Evolutionary conservation across 805 yeast species (phyloP).

Genomic region (Metschnikowia henanensis): DNA sequence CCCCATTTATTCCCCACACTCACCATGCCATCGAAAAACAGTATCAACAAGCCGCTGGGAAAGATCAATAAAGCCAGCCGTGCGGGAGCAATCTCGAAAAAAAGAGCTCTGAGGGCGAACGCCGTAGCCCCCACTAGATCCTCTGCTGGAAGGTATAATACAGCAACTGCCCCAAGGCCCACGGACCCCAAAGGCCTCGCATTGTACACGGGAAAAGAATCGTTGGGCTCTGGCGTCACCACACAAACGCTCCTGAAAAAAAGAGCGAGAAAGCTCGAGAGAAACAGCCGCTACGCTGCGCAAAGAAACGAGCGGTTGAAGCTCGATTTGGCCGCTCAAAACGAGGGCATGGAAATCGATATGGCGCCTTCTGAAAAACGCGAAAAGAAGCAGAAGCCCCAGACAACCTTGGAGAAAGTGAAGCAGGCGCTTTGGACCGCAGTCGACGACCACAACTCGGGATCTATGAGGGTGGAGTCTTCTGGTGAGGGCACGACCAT

Average conservation of each 20-base stretch:
- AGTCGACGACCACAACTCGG: constrained; percentile 56
- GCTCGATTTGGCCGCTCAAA: constrained; percentile 49
- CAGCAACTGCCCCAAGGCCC: constrained; percentile 32
- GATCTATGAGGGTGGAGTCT: constrained; percentile 42
- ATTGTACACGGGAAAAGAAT: constrained; percentile 37
- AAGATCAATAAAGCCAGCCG: constrained; percentile 51
- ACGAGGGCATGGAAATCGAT: constrained; percentile 54
- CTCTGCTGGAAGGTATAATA: constrained; percentile 35
- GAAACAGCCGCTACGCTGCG: constrained; percentile 73
- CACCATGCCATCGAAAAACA: constrained; percentile 80
- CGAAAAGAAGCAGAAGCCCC: constrained; percentile 21
- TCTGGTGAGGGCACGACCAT: constrained; percentile 80
- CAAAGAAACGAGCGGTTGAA: constrained; percentile 50
- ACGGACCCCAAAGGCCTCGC: constrained; percentile 44
- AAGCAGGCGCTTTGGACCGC: constrained; percentile 72
- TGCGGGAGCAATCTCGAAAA: constrained; percentile 49
- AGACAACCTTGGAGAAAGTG: constrained; percentile 44
- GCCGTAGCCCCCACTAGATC: constrained; percentile 46
- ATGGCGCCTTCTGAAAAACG: constrained; percentile 23
- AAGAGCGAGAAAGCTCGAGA: constrained; percentile 72
- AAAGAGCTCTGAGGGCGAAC: constrained; percentile 52
- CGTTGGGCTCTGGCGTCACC: constrained; percentile 41
- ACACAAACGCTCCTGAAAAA: constrained; percentile 71
- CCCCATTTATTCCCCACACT: background rate
- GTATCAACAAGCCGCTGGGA: constrained; percentile 77